Percentiles rank a stretch among this genome's conserved stretches.
phyloP scores from a whole-genome alignment of 2,329 filamentous ascomycete species.

The Lizonia empirigonia region DNA sequence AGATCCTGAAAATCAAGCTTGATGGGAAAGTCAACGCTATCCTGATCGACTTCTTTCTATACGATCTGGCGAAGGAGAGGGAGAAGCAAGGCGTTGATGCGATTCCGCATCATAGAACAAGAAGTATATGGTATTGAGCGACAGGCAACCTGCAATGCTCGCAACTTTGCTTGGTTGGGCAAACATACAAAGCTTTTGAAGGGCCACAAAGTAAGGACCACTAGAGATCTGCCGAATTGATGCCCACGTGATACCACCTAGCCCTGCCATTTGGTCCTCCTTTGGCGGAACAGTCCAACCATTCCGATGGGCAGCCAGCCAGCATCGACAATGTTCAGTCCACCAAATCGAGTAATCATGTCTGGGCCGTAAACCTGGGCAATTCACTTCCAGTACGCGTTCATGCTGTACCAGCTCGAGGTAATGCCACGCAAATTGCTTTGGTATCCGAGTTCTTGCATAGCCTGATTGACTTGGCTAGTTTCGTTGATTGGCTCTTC shows the following conservation, averaged over 20 bases:
- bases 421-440: slow-evolving; percentile 33
- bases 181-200: not conserved
- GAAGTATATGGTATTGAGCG: slow-evolving; percentile 87
- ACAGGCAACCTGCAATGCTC: not conserved
- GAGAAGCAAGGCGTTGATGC: slow-evolving; percentile 57
- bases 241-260: too few species aligned
- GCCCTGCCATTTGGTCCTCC: slow-evolving; percentile 43
- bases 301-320: slow-evolving; percentile 46
- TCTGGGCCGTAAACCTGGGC: slow-evolving; percentile 46
- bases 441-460: slow-evolving; percentile 26
- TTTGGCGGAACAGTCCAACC: slow-evolving; percentile 43
- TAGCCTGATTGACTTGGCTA: slow-evolving; percentile 27
- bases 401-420: slow-evolving; percentile 33
- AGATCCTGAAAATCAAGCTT: slow-evolving; percentile 77
- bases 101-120: slow-evolving; percentile 84
- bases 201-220: not conserved
- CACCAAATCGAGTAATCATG: slow-evolving; percentile 43
- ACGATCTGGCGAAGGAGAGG: slow-evolving; percentile 88
- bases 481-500: slow-evolving; percentile 30
- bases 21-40: slow-evolving; percentile 79
- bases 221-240: not conserved
- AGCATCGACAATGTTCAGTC: slow-evolving; percentile 42
- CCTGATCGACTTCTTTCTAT: slow-evolving; percentile 95
- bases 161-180: not conserved
- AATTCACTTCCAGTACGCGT: slow-evolving; percentile 47